These are phyloP conservation scores for Diaporthe australafricana DNA, from an alignment of 2,329 filamentous ascomycete species.

Conservation along the genomic window DNA sequence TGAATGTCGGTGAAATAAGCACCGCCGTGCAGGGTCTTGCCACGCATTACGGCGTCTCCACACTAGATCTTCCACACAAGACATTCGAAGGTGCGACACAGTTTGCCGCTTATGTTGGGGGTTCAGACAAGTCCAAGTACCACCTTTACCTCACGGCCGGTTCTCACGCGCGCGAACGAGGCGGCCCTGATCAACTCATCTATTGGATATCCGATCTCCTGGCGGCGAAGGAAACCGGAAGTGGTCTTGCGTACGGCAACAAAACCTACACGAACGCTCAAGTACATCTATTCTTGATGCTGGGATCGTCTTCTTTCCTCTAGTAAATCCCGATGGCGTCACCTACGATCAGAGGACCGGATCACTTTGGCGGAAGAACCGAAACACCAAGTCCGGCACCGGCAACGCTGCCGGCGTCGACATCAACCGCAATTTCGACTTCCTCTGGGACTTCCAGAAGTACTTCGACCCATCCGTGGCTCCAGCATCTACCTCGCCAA, in stretches of 20 bases:
- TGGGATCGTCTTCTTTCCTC: neutral
- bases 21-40: slow-evolving; percentile 4
- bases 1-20: neutral
- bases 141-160: slow-evolving; percentile 8
- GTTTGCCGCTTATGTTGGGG: neutral
- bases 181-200: slow-evolving; percentile 3
- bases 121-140: neutral
- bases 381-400: slow-evolving; percentile 1
- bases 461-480: neutral
- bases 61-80: neutral
- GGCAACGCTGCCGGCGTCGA: neutral
- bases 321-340: slow-evolving; percentile 3
- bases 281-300: neutral
- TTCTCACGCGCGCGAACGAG: slow-evolving; percentile 3
- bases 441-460: slow-evolving; percentile 1
- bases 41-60: neutral
- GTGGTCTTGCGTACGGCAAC: neutral
- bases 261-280: neutral
- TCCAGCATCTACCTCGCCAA: neutral
- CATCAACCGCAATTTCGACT: neutral
- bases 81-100: slow-evolving; percentile 10
- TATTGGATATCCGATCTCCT: slow-evolving; percentile 5
- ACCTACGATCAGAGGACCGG: neutral
- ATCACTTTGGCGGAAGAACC: slow-evolving; percentile 4
- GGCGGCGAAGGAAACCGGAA: neutral